Conservation (phyloP, 2,329 filamentous ascomycete species). For the Fusarium sp. region DNA sequence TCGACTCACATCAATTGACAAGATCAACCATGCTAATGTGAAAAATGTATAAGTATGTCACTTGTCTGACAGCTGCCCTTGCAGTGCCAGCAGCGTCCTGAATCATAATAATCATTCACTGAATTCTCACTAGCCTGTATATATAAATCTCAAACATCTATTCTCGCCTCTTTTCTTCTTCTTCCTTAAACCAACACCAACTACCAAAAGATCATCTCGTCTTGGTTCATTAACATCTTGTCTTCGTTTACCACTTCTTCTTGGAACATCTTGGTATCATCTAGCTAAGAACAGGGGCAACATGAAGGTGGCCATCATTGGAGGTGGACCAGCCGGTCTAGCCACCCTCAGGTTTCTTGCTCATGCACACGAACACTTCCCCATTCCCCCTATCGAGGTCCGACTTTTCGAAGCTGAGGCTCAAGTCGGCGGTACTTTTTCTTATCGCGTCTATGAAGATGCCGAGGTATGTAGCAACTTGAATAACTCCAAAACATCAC, state of each 20-base stretch:
- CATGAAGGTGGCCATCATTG: conserved; percentile 59
- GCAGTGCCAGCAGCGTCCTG: conserved; percentile 1
- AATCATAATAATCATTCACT: not conserved
- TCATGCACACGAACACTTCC: conserved; percentile 56
- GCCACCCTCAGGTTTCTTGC: conserved; percentile 58
- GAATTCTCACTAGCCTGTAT: too few species aligned
- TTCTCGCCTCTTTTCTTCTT: not conserved
- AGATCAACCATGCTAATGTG: not conserved
- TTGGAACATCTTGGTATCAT: not conserved
- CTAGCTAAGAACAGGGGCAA: not conserved
- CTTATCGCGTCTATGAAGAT: conserved; percentile 62
- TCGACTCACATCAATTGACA: not conserved
- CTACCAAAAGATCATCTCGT: not conserved
- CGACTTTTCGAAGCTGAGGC: conserved; percentile 61
- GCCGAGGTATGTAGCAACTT: conserved; percentile 54
- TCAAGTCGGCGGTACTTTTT: conserved; percentile 62
- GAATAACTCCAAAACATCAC: not conserved
- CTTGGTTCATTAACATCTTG: conserved; percentile 5
- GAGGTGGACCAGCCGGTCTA: conserved; percentile 60
- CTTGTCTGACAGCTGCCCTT: not conserved
- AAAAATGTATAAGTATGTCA: not conserved
- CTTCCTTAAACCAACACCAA: not conserved
- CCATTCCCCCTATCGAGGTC: conserved; percentile 56
- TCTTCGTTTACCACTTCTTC: conserved; percentile 4
- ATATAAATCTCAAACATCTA: rapidly evolving